These are phyloP conservation scores for Yarrowia bubula DNA, from an alignment of 805 yeast species.

Conservation along the genomic window DNA sequence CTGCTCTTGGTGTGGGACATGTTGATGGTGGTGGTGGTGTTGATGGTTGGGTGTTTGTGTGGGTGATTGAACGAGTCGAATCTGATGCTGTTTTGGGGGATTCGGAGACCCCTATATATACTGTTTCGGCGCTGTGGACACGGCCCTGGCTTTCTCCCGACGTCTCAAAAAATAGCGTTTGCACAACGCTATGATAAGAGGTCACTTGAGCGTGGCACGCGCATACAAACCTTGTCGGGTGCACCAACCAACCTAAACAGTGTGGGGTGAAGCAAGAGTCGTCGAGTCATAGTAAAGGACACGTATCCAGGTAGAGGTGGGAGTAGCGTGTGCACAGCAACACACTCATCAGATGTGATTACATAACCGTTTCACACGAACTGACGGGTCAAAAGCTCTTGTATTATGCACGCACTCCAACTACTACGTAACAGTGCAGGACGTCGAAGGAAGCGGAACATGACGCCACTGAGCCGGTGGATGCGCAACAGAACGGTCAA, in stretches of 20 bases:
- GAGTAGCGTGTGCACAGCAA: too few species aligned
- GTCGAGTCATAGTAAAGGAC: too few species aligned
- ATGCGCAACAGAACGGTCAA: neutral
- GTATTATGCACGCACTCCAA: too few species aligned
- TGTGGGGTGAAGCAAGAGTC: neutral
- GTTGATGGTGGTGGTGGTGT: neutral
- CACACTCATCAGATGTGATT: too few species aligned
- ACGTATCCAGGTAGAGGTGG: too few species aligned
- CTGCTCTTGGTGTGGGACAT: constrained; percentile 18
- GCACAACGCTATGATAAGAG: constrained; percentile 24
- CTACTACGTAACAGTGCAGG: constrained; percentile 19
- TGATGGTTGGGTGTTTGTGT: neutral
- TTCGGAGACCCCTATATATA: neutral
- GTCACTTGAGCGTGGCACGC: constrained; percentile 27
- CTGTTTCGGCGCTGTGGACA: neutral
- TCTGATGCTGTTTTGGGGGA: neutral
- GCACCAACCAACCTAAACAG: neutral
- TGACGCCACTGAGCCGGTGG: neutral
- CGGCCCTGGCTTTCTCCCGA: neutral
- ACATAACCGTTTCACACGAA: too few species aligned
- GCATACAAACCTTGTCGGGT: constrained; percentile 10
- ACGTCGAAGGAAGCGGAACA: neutral
- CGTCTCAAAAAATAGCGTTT: neutral
- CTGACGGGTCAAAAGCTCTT: too few species aligned
- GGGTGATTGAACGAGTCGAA: constrained; percentile 12